A percentile compares a stretch with the other conserved stretches of the same genome.
Evolutionary conservation across 768 basidiomycete species (phyloP).

Genomic region (Lanmaoa pseudosensibilis): DNA sequence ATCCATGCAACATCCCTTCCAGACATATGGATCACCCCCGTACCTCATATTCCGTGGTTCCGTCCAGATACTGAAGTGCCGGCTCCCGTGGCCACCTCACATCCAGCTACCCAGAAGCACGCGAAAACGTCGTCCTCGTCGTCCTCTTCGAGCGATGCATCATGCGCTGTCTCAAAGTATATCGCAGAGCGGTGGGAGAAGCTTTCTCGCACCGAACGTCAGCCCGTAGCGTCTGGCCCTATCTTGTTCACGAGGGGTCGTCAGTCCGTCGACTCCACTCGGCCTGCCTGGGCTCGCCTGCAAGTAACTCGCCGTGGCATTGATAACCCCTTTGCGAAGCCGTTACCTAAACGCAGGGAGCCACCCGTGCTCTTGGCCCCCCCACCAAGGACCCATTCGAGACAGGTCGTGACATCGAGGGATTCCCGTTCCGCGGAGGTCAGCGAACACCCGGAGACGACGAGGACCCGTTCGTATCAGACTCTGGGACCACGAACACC

Average conservation of each 20-base stretch:
- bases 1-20: conserved; percentile 45
- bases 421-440: conserved; percentile 37
- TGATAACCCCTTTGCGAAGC: conserved; percentile 50
- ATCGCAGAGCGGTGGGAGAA: conserved; percentile 35
- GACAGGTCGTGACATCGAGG: conserved; percentile 15
- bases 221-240: conserved; percentile 16
- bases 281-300: conserved; percentile 53
- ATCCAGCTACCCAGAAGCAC: conserved; percentile 11
- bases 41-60: conserved; percentile 64
- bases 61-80: conserved; percentile 7
- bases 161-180: conserved; percentile 30
- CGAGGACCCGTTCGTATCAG: conserved; percentile 19
- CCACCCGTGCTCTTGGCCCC: conserved; percentile 27
- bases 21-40: conserved; percentile 51
- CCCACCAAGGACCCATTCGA: conserved; percentile 34
- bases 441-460: conserved; percentile 31
- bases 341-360: conserved; percentile 23
- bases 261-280: conserved; percentile 26
- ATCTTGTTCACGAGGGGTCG: conserved; percentile 16
- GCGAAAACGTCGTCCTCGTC: conserved; percentile 6
- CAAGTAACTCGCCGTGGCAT: conserved; percentile 49
- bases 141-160: conserved; percentile 9
- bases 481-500: conserved; percentile 14
- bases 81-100: neutral
- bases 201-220: conserved; percentile 24